Conservation (phyloP, 1,284 basidiomycete genomes). For the Vanrija sp. region DNA sequence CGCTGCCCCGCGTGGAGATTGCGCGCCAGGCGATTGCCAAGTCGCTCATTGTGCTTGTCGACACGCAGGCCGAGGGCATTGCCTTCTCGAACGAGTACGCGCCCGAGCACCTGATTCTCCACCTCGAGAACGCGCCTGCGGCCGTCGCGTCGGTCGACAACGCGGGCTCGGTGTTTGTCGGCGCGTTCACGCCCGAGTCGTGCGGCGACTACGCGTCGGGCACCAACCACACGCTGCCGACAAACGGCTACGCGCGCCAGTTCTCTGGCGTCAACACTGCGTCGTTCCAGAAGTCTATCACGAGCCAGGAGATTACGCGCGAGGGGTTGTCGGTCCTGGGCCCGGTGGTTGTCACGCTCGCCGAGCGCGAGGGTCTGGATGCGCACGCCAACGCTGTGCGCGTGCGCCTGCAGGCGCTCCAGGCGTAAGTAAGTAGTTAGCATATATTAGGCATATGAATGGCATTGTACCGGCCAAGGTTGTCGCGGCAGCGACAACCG, state of each 20-base stretch:
- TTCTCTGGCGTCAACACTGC: conserved; percentile 97
- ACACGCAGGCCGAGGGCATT: conserved; percentile 69
- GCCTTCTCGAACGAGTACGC: conserved; percentile 95
- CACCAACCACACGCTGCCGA: conserved; percentile 95
- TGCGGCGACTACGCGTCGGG: conserved; percentile 98
- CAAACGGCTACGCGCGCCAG: conserved; percentile 92
- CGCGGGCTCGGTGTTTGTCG: conserved; percentile 95
- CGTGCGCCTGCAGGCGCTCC: conserved; percentile 34
- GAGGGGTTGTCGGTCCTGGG: conserved; percentile 76
- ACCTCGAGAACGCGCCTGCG: conserved; percentile 67
- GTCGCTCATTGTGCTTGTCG: conserved; percentile 78
- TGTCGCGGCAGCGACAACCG: too few relatives aligned
- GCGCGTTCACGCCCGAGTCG: conserved; percentile 76
- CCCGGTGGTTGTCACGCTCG: conserved; percentile 82
- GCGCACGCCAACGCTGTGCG: conserved; percentile 70
- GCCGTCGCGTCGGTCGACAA: conserved; percentile 71
- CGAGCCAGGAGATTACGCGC: conserved; percentile 82
- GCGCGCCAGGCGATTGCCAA: conserved; percentile 86
- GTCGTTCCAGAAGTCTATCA: conserved; percentile 99
- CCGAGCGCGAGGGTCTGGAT: conserved; percentile 90
- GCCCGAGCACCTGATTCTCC: conserved; percentile 91
- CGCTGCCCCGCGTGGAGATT: conserved; percentile 82
- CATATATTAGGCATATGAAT: too few relatives aligned
- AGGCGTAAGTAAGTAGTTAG: too few relatives aligned
- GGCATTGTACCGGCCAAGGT: too few relatives aligned